phyloP scores from a whole-genome alignment of 2,329 filamentous ascomycete genomes.

The Fusarium pseudonygamai region DNA sequence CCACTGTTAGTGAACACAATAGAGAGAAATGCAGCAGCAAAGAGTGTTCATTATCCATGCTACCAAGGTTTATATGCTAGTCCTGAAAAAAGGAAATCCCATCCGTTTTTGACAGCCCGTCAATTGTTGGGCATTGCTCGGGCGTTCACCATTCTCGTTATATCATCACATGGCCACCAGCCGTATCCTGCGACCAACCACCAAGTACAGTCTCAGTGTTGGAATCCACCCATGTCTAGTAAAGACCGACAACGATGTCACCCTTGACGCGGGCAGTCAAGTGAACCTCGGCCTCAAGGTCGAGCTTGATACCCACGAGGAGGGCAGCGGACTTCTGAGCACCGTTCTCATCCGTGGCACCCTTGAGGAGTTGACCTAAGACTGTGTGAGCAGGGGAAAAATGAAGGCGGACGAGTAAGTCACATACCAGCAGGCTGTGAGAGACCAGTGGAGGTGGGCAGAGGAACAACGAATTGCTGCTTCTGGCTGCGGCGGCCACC shows the following conservation, averaged over 20 bases:
- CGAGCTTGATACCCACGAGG: slow-evolving; percentile 70
- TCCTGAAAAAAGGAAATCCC: slow-evolving; percentile 24
- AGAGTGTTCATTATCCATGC: slow-evolving; percentile 25
- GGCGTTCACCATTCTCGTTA: slow-evolving; percentile 29
- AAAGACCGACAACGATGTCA: slow-evolving; percentile 63
- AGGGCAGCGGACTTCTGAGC: slow-evolving; percentile 66
- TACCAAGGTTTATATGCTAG: slow-evolving; percentile 31
- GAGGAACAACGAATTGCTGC: slow-evolving; percentile 43
- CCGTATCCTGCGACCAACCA: slow-evolving; percentile 29
- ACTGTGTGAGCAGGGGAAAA: slow-evolving; percentile 1
- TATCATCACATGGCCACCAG: slow-evolving; percentile 33
- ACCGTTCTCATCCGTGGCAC: slow-evolving; percentile 65
- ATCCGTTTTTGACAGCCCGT: slow-evolving; percentile 30
- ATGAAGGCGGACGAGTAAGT: too few relatives aligned
- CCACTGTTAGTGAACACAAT: too few relatives aligned
- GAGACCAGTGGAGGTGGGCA: slow-evolving; percentile 48
- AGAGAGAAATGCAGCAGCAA: slow-evolving; percentile 22
- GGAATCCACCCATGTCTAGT: slow-evolving; percentile 27
- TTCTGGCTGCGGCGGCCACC: slow-evolving; percentile 42
- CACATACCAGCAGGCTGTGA: slow-evolving; percentile 47
- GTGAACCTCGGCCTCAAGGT: slow-evolving; percentile 70
- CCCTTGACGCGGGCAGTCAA: slow-evolving; percentile 67
- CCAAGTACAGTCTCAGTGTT: not conserved
- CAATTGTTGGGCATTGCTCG: slow-evolving; percentile 30
- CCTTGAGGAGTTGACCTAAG: slow-evolving; percentile 64